Conservation (phyloP, 306 rosid genomes). For the Gastrolobium bilobum region DNA sequence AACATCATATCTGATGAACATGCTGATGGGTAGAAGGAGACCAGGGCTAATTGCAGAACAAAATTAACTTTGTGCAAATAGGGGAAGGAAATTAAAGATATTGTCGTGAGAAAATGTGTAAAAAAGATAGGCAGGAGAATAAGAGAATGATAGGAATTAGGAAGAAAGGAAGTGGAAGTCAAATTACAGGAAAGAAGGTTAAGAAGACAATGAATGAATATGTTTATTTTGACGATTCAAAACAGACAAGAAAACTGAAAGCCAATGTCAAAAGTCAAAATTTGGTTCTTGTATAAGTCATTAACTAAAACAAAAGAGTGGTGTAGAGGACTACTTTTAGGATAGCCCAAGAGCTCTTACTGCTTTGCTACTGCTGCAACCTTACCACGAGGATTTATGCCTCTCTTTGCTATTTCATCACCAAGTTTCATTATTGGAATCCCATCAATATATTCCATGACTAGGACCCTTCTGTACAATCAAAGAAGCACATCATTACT, state of each 20-base stretch:
- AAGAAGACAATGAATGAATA: conserved; percentile 18
- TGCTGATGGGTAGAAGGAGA: too few species aligned
- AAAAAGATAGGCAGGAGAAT: neutral
- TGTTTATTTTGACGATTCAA: conserved; percentile 26
- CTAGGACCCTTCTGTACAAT: conserved; percentile 78
- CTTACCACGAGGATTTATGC: conserved; percentile 82
- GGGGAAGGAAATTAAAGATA: neutral
- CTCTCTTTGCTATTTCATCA: conserved; percentile 91
- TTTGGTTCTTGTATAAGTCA: conserved; percentile 3
- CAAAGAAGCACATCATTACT: conserved; percentile 48
- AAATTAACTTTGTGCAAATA: conserved; percentile 1
- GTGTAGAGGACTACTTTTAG: conserved; percentile 34
- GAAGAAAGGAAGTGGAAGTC: neutral
- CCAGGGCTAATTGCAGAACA: neutral
- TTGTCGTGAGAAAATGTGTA: neutral
- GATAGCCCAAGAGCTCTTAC: conserved; percentile 72
- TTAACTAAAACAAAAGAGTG: conserved; percentile 15
- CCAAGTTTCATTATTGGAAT: conserved; percentile 93
- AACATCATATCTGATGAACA: too few species aligned
- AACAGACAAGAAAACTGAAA: conserved; percentile 33
- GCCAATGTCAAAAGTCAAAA: conserved; percentile 10
- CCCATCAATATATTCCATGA: conserved; percentile 94
- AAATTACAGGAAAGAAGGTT: conserved; percentile 19
- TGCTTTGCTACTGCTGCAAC: conserved; percentile 83
- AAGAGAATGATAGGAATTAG: conserved; percentile 13